These are phyloP conservation scores for Sphaerobolus stellatus DNA, from an alignment of 1,284 basidiomycete genomes.

Conservation along the genomic window DNA sequence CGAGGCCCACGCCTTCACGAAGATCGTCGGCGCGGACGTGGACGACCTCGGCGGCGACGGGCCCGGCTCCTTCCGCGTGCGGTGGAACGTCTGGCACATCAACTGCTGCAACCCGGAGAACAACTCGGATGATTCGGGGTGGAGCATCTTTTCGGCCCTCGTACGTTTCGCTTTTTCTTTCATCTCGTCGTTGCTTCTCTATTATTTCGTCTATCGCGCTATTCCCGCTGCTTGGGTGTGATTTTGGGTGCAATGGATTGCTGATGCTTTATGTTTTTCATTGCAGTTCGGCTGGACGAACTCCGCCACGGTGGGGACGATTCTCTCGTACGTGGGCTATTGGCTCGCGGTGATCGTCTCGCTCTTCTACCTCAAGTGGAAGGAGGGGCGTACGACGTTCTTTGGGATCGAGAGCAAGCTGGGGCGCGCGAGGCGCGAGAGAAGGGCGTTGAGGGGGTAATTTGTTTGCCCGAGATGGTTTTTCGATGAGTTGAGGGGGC, in stretches of 20 bases:
- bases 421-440: slow-evolving; percentile 14
- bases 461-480: no score
- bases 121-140: slow-evolving; percentile 55
- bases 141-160: slow-evolving; percentile 73
- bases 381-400: slow-evolving; percentile 36
- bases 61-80: slow-evolving; percentile 78
- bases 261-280: not conserved
- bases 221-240: no score
- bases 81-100: slow-evolving; percentile 84
- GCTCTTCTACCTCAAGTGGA: slow-evolving; percentile 70
- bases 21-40: slow-evolving; percentile 67
- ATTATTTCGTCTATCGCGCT: not conserved
- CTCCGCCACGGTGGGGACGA: slow-evolving; percentile 63
- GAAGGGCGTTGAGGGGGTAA: slow-evolving; percentile 3
- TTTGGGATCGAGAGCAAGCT: slow-evolving; percentile 22
- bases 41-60: slow-evolving; percentile 79
- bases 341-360: slow-evolving; percentile 70
- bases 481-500: no score
- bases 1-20: slow-evolving; percentile 67
- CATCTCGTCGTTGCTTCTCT: not conserved
- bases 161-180: slow-evolving; percentile 33
- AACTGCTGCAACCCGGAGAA: slow-evolving; percentile 77
- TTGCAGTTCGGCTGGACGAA: slow-evolving; percentile 69
- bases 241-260: not conserved
- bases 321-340: slow-evolving; percentile 76